Evolutionary conservation across 805 yeast species (phyloP), one percentile per base, ranked within the genome.

Genomic region (Candida michaelii): DNA sequence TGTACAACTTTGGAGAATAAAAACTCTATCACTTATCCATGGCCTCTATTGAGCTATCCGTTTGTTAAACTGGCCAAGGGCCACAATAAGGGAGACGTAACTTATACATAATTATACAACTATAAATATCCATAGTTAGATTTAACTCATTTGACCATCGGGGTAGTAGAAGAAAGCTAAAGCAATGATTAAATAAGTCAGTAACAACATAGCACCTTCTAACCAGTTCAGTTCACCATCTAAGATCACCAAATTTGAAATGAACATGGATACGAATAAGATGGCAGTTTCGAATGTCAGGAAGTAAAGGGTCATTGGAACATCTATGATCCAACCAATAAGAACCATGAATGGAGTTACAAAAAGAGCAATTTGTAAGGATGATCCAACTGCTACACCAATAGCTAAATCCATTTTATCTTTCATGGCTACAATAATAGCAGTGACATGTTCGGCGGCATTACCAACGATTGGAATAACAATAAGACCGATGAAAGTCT

Each of bases 371-470:
- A 93, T 90, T 66, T 93, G 99, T 63, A 93, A 77, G 3, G 97
- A 89, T 1, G 96, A 86, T 15, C 99, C 99, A 46, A 93, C 83
- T 2, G 99, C 98, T 36, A 93, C 98, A 45, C 97, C 96, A 52
- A 93, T 78, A 11, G 99, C 97, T 46, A 93, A 76, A 62, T 93
- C 98, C 97, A 93, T 93, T 68, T 93, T 93, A 65, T 93, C 88
- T 67, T 89, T 89, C 76, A 82, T 80, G 16, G 99, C 98, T 37
- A 93, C 98, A 48, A 89, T 77, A 27, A 93, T 85, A 3, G 98
- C 96, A 14, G 99, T 93, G 40, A 89, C 98, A 64, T 93, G 99
- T 65, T 93, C 99, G 10, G 98, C 98, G 2, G 99, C 99, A 57
- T 93, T 93, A 43, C 98, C 99, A 19, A 93, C 98, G 49, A 93